Evolutionary conservation across 1,284 basidiomycete species (phyloP), one percentile per base, ranked within the genome.

Genomic region (Sanguinoderma infundibulare): DNA sequence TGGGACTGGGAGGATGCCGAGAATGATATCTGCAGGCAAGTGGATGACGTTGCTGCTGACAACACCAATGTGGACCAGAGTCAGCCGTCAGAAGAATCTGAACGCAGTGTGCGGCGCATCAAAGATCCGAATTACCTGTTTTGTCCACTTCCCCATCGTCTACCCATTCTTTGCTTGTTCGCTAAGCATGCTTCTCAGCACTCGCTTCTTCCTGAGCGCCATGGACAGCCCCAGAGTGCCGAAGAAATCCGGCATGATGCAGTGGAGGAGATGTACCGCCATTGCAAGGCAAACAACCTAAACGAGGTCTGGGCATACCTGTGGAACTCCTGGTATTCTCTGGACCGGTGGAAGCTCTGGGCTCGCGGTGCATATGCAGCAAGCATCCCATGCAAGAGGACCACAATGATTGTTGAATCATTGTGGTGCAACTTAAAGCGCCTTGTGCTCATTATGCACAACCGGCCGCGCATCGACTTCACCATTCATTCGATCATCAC

Each of bases 331-430:
- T 67, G 66, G 66, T 67, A 67, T 35, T 22, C 53, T 30, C 39
- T 7, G 0, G 9, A 26, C 5, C 38, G 55, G 15, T 67, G 66
- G 66, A 24, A 9, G 1, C 55, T 67, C 8, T 67, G 66, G 66
- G 60, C 62, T 1, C 59, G 62, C 1, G 59, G 59, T 0, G 54
- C 62, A 1, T 35, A 61, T 34, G 2, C 44, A 3, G n/a, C 15
- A 0, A 55, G 52, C 12, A 61, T 67, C 15, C 55, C 64, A 1
- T 36, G 51, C 12, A 53, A 55, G 40, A 38, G 62, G 3, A 67
- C 66, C 4, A 67, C 62, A 12, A 67, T 67, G 66, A 57, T 63
- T 8, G 66, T 65, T 12, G 64, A 67, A 30, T 50, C 63, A 1
- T 32, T 67, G 1, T 67, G 66, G 64, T 46, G 62, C 0, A 57